Evolutionary conservation across 208 protist species (phyloP), one percentile per base, ranked within the genome.

Genomic region (Crithidia brevicula): DNA sequence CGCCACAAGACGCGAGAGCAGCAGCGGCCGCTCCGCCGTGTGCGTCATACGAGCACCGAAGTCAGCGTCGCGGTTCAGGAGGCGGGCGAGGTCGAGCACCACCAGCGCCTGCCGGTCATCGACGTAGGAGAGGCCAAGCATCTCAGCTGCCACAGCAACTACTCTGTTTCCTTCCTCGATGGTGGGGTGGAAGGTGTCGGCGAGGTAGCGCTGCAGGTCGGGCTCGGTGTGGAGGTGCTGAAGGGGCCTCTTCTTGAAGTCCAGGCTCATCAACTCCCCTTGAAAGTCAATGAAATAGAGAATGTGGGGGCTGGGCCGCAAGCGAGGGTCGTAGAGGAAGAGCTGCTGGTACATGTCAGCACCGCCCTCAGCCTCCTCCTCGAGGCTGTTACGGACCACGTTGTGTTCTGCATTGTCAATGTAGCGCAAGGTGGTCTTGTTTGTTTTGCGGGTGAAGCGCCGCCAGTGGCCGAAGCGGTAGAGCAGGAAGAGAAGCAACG

Each of bases 221-320:
- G 47, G 16, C 45, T 72, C 72, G 18, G 43, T 68, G 16, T 20
- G 25, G 8, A 78, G 31, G 15, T 54, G 33, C 7, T 45, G 42
- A 13, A 56, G 38, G 16, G 61, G 6, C 30, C 72, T 67, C 45
- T 50, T 72, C 13, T 76, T 68, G 40, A 92, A 72, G 58, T 89
- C 64, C 4, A 92, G 11, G 47, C 67, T 61, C 7, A 71, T 65
- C 36, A 77, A 64, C 25, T 70, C 68, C 0, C 59, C 69, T 28
- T 74, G 50, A 11, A 83, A 63, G 43, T 92, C 83, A n/a, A 89
- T 40, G 57, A 86, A 89, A 59, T 88, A 79, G 8, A 92, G 52
- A 25, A 77, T 23, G 42, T 74, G 65, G 4, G 52, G 34, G 31
- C 72, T 74, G 18, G 65, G 65, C 8, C 40, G 60, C 16, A 71